Percentiles rank a stretch among this genome's conserved stretches.
Evolutionary conservation across 108 stramenopile genomes (phyloP).

Genomic region (Parmales sp.): DNA sequence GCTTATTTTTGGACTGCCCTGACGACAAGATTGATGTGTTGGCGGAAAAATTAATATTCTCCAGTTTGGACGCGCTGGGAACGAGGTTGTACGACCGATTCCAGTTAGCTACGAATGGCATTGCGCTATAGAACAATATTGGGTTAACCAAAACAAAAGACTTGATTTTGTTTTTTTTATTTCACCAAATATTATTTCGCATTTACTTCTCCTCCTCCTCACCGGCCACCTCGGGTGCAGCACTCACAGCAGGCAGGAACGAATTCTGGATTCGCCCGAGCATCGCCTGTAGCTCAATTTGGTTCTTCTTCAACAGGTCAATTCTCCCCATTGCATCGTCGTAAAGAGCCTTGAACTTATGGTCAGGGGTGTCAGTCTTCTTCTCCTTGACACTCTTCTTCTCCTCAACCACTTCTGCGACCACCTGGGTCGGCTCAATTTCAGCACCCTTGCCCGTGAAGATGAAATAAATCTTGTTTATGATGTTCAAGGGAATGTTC

Average conservation of each 20-base stretch:
- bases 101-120: not conserved
- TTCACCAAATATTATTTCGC: no score
- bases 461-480: not conserved
- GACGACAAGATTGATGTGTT: conserved; percentile 53
- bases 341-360: not conserved
- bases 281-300: not conserved
- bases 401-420: not conserved
- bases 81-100: not conserved
- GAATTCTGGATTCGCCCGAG: no score
- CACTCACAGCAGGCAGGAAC: no score
- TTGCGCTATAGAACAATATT: not conserved
- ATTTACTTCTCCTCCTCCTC: no score
- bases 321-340: conserved; percentile 4
- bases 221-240: no score
- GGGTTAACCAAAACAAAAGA: no score
- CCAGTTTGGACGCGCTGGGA: not conserved
- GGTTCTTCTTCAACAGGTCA: not conserved
- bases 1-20: conserved; percentile 64
- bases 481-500: not conserved
- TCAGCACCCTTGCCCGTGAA: not conserved
- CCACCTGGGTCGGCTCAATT: not conserved
- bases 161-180: no score
- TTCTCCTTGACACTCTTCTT: not conserved
- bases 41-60: conserved; percentile 48
- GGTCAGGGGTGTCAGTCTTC: not conserved